Evolutionary conservation across 164 flowering plant genomes (phyloP), one percentile per base, ranked within the genome.

Genomic region (Aristolochia contorta): DNA sequence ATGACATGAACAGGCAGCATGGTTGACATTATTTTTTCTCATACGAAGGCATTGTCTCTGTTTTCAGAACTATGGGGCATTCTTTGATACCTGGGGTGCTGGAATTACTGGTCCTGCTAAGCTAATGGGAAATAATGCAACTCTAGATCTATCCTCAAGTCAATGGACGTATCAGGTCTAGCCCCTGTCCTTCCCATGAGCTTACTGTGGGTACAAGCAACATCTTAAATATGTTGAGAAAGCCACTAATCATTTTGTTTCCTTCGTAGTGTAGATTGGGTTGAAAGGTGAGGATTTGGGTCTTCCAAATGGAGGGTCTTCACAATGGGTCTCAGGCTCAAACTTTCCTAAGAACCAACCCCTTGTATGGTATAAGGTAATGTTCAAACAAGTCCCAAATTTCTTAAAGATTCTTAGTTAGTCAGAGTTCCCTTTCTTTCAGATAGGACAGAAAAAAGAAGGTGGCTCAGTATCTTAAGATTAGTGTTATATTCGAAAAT

Each of bases 331-430:
- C 62, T 73, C 93, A 48, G 65, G 61, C 21, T 65, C 92, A 65
- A 56, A 67, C 60, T 75, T 86, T 70, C 96, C 96, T 16, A 86
- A 57, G 66, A 78, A 83, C 46, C 83, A 82, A 59, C 94, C 97
- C 23, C 71, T 94, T 67, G 78, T 67, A 37, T 94, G 99, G 99
- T 94, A 87, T 77, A 89, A 89, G 96, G 99, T 89, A 80, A 65
- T 18, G 21, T 33, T 47, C 30, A 47, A 41, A 50, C 56, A 56
- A 61, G 51, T 30, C 22, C 12, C 32, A 16, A 56, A 32, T n/a
- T 27, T 16, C 32, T n/a, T 8, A 56, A 56, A 30, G 30, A 27
- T 27, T 27, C 30, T 27, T 27, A 27, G 5, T 27, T 27, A 27
- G 3, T 16, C n/a, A 22, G 14, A 54, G 6, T 54, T 24, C 57